Base-by-base conservation (phyloP, 1,139 yeast species). In the Lodderomyces parapsilosis region DNA sequence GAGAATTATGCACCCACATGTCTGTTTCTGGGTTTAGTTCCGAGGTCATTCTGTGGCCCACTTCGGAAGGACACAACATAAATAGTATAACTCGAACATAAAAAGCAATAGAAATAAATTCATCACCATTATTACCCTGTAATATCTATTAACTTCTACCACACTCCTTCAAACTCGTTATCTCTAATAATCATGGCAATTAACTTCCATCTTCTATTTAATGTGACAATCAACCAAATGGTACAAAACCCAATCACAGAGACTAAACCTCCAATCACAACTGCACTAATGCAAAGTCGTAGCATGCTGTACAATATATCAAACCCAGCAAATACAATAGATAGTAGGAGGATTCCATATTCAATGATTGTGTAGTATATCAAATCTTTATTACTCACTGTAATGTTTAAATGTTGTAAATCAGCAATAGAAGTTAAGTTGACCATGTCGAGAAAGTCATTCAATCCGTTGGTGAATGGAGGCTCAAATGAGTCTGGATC, bases 401-500 rank as follows among this genome's bases (percentile, higher is more conserved):
- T 3, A 10, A 14, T 28, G 5, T 13, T 14, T 17, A 14, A n/a
- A 7, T n/a, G 19, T 19, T 15, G 14, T 6, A 15, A n/a, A 5
- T 30, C 19, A 5, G 33, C 33, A 6, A 30, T n/a, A 30, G 19
- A 8, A 14, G 33, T 30, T 30, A 30, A 5, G n/a, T 30, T 30
- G 6, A 15, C 33, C 15, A 27, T n/a, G 15, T 14, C 51, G 24
- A 46, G 53, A 24, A 35, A 49, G 17, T 48, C 49, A 27, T 58
- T 55, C 15, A 54, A 46, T 14, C 54, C 54, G 45, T 51, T 51
- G 13, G 57, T 58, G 39, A 63, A 64, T 9, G 69, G 69, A 3
- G 66, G 68, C 30, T 52, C 57, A 44, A 54, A 62, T n/a, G 53
- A 48, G 19, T 60, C 64, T 5, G 68, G 67, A 40, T 53, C 48